Percentiles rank a stretch among this genome's conserved stretches.
Evolutionary conservation across 345 rosid genomes (phyloP).

Genomic region (Raphanus raphanistrum): DNA sequence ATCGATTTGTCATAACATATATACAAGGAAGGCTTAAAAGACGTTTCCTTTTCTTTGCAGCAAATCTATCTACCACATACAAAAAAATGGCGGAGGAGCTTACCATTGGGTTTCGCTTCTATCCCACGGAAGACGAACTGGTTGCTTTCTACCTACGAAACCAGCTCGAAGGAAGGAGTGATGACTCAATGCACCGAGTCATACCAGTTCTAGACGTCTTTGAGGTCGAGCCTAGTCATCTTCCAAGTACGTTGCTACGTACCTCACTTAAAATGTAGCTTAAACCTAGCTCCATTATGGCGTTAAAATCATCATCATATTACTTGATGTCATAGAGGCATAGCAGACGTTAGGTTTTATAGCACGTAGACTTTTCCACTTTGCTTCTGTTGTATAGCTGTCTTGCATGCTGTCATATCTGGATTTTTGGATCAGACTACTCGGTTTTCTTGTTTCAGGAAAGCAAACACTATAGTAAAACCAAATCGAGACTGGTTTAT

Average conservation of each 20-base stretch:
- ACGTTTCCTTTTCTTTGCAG: not conserved
- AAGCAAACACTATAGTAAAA: not conserved
- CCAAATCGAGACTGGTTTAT: not conserved
- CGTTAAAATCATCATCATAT: not conserved
- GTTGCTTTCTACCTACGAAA: slow-evolving; percentile 71
- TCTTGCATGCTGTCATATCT: not conserved
- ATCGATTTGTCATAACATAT: not conserved
- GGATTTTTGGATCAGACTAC: not conserved
- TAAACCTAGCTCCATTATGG: not conserved
- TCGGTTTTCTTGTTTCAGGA: slow-evolving; percentile 8
- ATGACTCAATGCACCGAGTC: slow-evolving; percentile 51
- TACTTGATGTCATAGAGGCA: not conserved
- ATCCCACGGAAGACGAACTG: slow-evolving; percentile 91
- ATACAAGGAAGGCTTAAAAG: not conserved
- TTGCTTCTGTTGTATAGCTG: slow-evolving; percentile 12
- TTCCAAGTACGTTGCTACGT: slow-evolving; percentile 55
- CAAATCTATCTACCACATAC: not conserved
- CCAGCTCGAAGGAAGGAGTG: slow-evolving; percentile 56
- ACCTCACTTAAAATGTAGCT: not conserved
- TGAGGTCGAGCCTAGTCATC: slow-evolving; percentile 64
- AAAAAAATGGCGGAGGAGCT: slow-evolving; percentile 41
- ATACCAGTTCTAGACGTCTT: slow-evolving; percentile 67
- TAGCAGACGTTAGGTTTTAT: not conserved
- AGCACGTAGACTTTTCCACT: slow-evolving; percentile 12
- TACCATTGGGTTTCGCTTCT: slow-evolving; percentile 68